phyloP scores from a whole-genome alignment of 1,284 basidiomycete species.

The Cutaneotrichosporon cutaneum region DNA sequence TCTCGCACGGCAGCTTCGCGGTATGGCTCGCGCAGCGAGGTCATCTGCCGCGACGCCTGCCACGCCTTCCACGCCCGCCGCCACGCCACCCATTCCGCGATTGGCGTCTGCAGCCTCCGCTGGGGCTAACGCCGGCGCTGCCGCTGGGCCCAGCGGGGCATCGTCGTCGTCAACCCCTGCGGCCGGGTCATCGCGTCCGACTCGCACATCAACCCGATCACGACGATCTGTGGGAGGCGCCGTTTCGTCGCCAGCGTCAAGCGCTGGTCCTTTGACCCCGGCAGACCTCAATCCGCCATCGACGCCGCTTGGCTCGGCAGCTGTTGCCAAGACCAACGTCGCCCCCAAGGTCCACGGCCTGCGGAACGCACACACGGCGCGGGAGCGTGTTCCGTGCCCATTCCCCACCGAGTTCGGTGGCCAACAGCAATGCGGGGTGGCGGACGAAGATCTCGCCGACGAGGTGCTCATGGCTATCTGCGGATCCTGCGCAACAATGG shows the following conservation, averaged over 20 bases:
- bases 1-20: slow-evolving; percentile 14
- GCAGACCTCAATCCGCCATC: slow-evolving; percentile 12
- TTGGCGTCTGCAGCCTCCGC: slow-evolving; percentile 10
- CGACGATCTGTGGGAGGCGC: slow-evolving; percentile 11
- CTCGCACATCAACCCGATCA: slow-evolving; percentile 8
- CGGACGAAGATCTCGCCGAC: slow-evolving; percentile 46
- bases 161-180: slow-evolving; percentile 1
- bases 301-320: not conserved
- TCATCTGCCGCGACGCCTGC: slow-evolving; percentile 19
- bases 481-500: slow-evolving; percentile 39
- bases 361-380: slow-evolving; percentile 35
- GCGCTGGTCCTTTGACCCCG: slow-evolving; percentile 10
- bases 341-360: slow-evolving; percentile 44
- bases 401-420: slow-evolving; percentile 45
- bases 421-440: slow-evolving; percentile 38
- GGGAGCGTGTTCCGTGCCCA: slow-evolving; percentile 40
- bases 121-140: slow-evolving; percentile 10
- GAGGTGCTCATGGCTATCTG: slow-evolving; percentile 50
- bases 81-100: slow-evolving; percentile 11
- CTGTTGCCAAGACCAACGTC: slow-evolving; percentile 19
- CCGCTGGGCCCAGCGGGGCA: slow-evolving; percentile 13
- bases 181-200: slow-evolving; percentile 5
- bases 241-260: slow-evolving; percentile 10
- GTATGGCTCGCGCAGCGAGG: slow-evolving; percentile 26
- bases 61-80: slow-evolving; percentile 11